These are phyloP conservation scores for Camelina laxa DNA, from an alignment of 345 rosid species.

Conservation along the genomic window DNA sequence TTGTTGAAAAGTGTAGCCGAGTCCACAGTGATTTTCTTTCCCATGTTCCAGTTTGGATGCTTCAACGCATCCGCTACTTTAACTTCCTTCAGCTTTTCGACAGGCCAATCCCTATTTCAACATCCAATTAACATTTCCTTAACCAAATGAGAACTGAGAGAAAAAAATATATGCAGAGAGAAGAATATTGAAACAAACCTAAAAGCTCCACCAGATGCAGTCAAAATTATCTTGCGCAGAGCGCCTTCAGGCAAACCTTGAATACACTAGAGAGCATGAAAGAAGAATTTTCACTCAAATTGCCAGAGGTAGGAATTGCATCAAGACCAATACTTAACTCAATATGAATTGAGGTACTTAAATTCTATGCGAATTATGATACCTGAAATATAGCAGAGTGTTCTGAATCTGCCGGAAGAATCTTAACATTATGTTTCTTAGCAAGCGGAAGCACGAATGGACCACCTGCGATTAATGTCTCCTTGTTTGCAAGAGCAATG, in stretches of 20 bases:
- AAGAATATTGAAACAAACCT: slow-evolving; percentile 56
- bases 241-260: slow-evolving; percentile 95
- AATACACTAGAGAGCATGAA: slow-evolving; percentile 62
- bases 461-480: slow-evolving; percentile 95
- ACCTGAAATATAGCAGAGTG: slow-evolving; percentile 99
- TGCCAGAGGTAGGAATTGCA: background rate
- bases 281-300: slow-evolving; percentile 1
- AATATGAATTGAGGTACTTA: background rate
- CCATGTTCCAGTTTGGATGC: slow-evolving; percentile 98
- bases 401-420: slow-evolving; percentile 99
- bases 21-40: slow-evolving; percentile 94
- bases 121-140: background rate
- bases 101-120: slow-evolving; percentile 77
- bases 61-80: slow-evolving; percentile 96
- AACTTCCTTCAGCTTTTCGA: slow-evolving; percentile 86
- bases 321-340: slow-evolving; percentile 1
- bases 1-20: slow-evolving; percentile 97
- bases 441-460: slow-evolving; percentile 98
- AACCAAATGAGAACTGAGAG: background rate
- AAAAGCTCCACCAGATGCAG: slow-evolving; percentile 99
- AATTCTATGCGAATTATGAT: slow-evolving; percentile 1
- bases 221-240: slow-evolving; percentile 79
- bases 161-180: background rate
- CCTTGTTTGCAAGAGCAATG: slow-evolving; percentile 96
- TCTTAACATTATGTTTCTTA: slow-evolving; percentile 81